phyloP scores from a whole-genome alignment of 768 basidiomycete genomes.

The Punctularia strigosozonata region DNA sequence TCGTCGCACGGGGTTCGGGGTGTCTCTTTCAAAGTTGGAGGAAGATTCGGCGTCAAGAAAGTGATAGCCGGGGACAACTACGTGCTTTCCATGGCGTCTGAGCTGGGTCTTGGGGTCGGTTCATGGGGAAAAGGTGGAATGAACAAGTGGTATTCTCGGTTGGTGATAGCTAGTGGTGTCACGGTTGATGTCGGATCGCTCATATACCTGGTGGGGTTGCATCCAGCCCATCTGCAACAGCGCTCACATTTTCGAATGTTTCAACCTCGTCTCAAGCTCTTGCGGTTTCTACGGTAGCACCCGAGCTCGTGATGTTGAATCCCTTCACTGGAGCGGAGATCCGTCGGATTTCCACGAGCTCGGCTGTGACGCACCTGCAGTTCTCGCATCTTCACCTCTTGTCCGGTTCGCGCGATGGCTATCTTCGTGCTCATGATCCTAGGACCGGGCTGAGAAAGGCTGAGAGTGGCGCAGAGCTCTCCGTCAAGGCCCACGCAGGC shows the following conservation, averaged over 20 bases:
- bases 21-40: constrained; percentile 65
- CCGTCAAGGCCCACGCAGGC: constrained; percentile 68
- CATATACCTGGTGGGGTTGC: constrained; percentile 14
- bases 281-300: constrained; percentile 44
- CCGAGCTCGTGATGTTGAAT: constrained; percentile 63
- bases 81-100: constrained; percentile 50
- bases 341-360: constrained; percentile 43
- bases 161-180: constrained; percentile 13
- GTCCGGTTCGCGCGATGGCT: constrained; percentile 65
- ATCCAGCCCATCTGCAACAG: constrained; percentile 19
- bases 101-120: constrained; percentile 59
- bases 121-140: constrained; percentile 77
- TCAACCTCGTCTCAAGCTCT: constrained; percentile 40
- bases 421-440: constrained; percentile 59
- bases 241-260: constrained; percentile 34
- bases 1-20: constrained; percentile 51
- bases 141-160: constrained; percentile 78
- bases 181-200: constrained; percentile 19
- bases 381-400: constrained; percentile 53
- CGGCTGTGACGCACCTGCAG: constrained; percentile 52
- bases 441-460: constrained; percentile 45
- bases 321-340: constrained; percentile 56
- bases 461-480: constrained; percentile 30
- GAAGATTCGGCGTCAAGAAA: constrained; percentile 57
- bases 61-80: constrained; percentile 70